These are phyloP conservation scores for Plicaturopsis crispa DNA, from an alignment of 768 basidiomycete genomes.

Conservation along the genomic window DNA sequence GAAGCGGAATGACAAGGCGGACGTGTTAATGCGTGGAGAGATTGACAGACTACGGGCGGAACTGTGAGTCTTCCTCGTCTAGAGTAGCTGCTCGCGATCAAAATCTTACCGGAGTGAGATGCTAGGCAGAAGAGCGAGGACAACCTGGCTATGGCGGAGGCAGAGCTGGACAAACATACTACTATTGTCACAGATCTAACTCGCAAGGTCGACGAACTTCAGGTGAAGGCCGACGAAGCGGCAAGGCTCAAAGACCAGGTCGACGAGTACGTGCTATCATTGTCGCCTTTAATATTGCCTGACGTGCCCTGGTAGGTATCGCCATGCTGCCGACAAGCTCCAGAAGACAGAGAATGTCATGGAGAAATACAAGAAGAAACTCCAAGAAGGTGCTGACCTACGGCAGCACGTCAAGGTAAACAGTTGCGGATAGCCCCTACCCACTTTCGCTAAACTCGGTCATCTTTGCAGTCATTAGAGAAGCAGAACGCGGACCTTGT, in stretches of 20 bases:
- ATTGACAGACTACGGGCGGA: conserved; percentile 76
- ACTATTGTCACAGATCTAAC: conserved; percentile 63
- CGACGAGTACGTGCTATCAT: conserved; percentile 65
- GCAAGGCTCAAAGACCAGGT: conserved; percentile 83
- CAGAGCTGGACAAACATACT: conserved; percentile 77
- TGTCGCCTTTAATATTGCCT: background rate
- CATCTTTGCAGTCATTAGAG: conserved; percentile 60
- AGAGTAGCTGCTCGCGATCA: background rate
- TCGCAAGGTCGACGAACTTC: conserved; percentile 75
- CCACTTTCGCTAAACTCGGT: conserved; percentile 1
- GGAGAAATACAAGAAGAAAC: conserved; percentile 98
- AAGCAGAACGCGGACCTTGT: conserved; percentile 90
- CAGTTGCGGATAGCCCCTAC: conserved; percentile 3
- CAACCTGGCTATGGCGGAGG: conserved; percentile 74
- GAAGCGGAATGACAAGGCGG: conserved; percentile 61
- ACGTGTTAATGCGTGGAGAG: conserved; percentile 71
- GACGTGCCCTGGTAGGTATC: conserved; percentile 46
- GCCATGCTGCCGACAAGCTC: conserved; percentile 85
- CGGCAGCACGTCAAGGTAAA: conserved; percentile 77
- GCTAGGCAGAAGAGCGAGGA: conserved; percentile 91
- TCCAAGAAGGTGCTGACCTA: conserved; percentile 89
- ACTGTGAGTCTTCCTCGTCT: conserved; percentile 56
- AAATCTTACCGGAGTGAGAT: conserved; percentile 21
- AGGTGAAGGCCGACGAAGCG: conserved; percentile 69
- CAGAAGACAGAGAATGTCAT: conserved; percentile 96